Evolutionary conservation across 441 rosid genomes (phyloP).

Genomic region (Arabidopsis hybrid): DNA sequence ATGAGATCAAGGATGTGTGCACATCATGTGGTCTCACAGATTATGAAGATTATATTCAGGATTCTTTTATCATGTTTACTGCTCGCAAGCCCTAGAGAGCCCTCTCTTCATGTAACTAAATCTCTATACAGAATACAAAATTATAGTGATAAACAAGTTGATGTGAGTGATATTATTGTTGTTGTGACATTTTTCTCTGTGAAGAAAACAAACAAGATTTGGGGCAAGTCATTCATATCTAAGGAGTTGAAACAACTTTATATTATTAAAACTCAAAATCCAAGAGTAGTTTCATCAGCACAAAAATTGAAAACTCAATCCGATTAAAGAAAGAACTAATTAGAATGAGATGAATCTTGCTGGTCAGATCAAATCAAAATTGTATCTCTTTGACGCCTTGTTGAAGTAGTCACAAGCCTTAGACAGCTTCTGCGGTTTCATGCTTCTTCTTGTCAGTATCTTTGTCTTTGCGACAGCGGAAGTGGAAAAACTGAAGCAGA

Average conservation of each 20-base stretch:
- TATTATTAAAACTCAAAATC: constrained; percentile 16
- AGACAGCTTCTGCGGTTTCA: constrained; percentile 40
- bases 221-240: constrained; percentile 3
- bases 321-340: neutral
- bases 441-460: constrained; percentile 30
- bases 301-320: constrained; percentile 1
- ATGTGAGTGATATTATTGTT: constrained; percentile 10
- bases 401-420: constrained; percentile 23
- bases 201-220: neutral
- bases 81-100: constrained; percentile 74
- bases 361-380: constrained; percentile 42
- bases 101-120: constrained; percentile 11
- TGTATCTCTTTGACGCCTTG: constrained; percentile 33
- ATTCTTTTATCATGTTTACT: constrained; percentile 83
- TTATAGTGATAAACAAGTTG: constrained; percentile 9
- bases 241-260: neutral
- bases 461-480: constrained; percentile 38
- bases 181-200: neutral
- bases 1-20: constrained; percentile 87
- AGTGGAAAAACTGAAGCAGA: constrained; percentile 45
- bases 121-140: neutral
- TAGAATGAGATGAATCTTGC: constrained; percentile 27
- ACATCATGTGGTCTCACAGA: constrained; percentile 81
- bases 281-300: constrained; percentile 16
- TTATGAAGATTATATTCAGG: constrained; percentile 64